phyloP scores from a whole-genome alignment of 805 yeast species.

The Ogataea ganodermae region DNA sequence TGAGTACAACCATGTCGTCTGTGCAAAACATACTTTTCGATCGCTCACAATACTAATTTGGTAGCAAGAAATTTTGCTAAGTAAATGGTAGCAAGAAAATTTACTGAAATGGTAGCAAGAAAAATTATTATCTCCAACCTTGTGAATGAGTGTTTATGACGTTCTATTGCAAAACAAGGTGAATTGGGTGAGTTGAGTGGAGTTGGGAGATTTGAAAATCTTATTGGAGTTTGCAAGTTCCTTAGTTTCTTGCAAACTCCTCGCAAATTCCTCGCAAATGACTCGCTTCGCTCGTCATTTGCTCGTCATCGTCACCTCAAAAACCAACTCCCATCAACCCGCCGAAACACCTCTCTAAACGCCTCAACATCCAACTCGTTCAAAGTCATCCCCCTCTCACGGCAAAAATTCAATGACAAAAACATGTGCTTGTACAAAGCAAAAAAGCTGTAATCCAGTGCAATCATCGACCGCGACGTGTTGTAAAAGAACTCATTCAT shows the following conservation, averaged over 20 bases:
- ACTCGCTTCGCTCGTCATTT: neutral
- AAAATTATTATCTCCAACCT: too few species aligned
- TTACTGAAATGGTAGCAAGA: too few species aligned
- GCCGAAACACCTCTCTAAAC: constrained; percentile 18
- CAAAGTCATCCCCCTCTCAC: constrained; percentile 13
- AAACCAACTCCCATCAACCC: constrained; percentile 29
- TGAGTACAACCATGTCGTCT: too few species aligned
- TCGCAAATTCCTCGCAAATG: neutral
- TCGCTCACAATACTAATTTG: too few species aligned
- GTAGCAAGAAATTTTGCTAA: too few species aligned
- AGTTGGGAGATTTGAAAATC: too few species aligned
- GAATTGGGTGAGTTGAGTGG: too few species aligned
- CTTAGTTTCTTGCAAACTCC: neutral
- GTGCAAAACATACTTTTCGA: too few species aligned
- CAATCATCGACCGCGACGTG: constrained; percentile 29
- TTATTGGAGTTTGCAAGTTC: too few species aligned
- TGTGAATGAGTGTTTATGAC: too few species aligned
- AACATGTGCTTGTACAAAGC: constrained; percentile 31
- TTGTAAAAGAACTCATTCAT: constrained; percentile 33
- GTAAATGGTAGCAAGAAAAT: too few species aligned
- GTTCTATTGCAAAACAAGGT: too few species aligned
- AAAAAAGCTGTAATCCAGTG: constrained; percentile 31
- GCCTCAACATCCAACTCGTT: constrained; percentile 18
- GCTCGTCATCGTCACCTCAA: constrained; percentile 5
- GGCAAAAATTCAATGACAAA: constrained; percentile 18